phyloP scores from a whole-genome alignment of 441 rosid species.

The Croton laevigatus region DNA sequence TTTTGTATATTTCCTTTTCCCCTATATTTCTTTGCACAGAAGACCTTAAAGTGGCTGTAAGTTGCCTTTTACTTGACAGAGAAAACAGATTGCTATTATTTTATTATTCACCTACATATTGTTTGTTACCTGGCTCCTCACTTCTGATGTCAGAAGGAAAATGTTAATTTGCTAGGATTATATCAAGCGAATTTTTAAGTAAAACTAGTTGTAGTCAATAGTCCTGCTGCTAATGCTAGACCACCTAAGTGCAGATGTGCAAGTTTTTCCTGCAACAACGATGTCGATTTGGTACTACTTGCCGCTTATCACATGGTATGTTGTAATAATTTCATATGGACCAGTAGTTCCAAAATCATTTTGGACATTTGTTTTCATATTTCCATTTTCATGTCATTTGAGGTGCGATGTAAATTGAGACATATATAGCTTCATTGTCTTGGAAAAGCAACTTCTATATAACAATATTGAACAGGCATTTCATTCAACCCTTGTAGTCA shows the following conservation, averaged over 20 bases:
- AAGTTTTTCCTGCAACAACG: constrained; percentile 95
- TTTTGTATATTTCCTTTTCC: background rate
- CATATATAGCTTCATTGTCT: background rate
- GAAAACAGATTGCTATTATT: background rate
- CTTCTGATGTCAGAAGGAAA: background rate
- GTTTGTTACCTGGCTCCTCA: background rate
- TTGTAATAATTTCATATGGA: constrained; percentile 29
- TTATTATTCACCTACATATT: background rate
- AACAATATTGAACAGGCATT: constrained; percentile 5
- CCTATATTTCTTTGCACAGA: background rate
- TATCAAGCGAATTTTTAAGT: constrained; percentile 4
- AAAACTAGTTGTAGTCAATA: constrained; percentile 17
- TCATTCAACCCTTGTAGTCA: background rate
- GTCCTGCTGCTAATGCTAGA: constrained; percentile 51
- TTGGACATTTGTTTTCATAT: constrained; percentile 4
- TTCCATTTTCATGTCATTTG: constrained; percentile 8
- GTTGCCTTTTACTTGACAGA: constrained; percentile 6
- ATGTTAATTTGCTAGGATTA: constrained; percentile 2
- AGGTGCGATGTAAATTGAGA: constrained; percentile 3
- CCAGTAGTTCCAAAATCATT: constrained; percentile 11
- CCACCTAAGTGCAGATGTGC: constrained; percentile 85
- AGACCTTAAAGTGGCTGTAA: background rate
- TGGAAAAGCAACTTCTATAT: constrained; percentile 11
- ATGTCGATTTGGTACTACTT: constrained; percentile 88
- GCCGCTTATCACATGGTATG: constrained; percentile 98